Percentiles rank a stretch among this genome's conserved stretches.
These are phyloP conservation scores for Vicia villosa DNA, from an alignment of 306 rosid genomes.

Conservation along the genomic window DNA sequence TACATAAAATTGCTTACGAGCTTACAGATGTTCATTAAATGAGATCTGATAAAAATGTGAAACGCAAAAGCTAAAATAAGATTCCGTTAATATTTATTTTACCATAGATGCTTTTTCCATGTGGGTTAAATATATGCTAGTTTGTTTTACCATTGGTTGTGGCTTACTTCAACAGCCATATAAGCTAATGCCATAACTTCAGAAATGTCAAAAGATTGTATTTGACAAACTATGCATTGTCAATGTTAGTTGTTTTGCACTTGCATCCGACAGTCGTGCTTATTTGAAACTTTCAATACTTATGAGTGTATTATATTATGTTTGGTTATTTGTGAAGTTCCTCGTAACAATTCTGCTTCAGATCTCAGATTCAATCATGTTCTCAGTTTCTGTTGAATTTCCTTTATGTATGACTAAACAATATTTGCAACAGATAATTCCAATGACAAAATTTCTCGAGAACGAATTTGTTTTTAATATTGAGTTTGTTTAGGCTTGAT, in stretches of 20 bases:
- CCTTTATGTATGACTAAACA: slow-evolving; percentile 1
- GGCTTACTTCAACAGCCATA: too few species aligned
- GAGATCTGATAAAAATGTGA: not conserved
- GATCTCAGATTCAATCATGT: not conserved
- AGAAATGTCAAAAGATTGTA: too few species aligned
- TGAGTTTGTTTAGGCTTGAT: slow-evolving; percentile 19
- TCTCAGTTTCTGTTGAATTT: slow-evolving; percentile 16
- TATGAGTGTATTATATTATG: not conserved
- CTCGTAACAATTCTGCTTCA: slow-evolving; percentile 20
- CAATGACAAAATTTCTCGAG: not conserved
- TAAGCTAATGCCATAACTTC: too few species aligned
- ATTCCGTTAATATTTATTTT: not conserved
- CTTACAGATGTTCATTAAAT: not conserved
- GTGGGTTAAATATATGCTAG: too few species aligned
- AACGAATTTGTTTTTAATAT: slow-evolving; percentile 8
- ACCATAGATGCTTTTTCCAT: too few species aligned
- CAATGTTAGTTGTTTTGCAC: too few species aligned
- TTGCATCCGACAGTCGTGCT: too few species aligned
- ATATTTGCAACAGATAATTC: not conserved
- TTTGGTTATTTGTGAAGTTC: slow-evolving; percentile 23
- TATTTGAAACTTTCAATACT: not conserved
- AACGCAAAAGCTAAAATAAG: not conserved
- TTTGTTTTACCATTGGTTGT: too few species aligned
- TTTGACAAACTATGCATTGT: too few species aligned
- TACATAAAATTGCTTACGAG: not conserved